Percentiles rank a stretch among this genome's conserved stretches.
These are phyloP conservation scores for Musa beccarii DNA, from an alignment of 176 grass and related monocot species.

Conservation along the genomic window DNA sequence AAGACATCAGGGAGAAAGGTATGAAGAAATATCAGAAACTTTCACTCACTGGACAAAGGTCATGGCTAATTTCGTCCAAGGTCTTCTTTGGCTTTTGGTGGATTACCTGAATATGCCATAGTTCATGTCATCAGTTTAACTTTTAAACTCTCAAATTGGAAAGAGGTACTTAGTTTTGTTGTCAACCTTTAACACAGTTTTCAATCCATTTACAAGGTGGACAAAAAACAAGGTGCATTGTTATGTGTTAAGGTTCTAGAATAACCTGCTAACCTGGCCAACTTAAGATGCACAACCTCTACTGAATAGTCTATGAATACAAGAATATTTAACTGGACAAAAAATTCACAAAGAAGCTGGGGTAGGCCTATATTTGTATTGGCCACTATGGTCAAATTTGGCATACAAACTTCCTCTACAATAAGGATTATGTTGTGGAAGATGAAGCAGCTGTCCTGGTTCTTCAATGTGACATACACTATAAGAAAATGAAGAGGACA, in stretches of 20 bases:
- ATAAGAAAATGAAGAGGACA: constrained; percentile 27
- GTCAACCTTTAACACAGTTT: constrained; percentile 12
- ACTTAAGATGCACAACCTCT: neutral
- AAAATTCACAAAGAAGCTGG: neutral
- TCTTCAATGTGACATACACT: constrained; percentile 27
- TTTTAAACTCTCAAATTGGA: neutral
- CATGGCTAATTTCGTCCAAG: constrained; percentile 92
- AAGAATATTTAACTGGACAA: neutral
- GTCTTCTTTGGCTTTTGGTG: too few relatives aligned
- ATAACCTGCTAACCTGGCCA: too few relatives aligned
- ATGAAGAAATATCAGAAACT: neutral
- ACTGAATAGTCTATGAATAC: neutral
- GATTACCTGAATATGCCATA: constrained; percentile 9
- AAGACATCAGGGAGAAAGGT: neutral
- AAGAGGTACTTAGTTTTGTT: neutral
- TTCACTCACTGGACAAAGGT: constrained; percentile 58
- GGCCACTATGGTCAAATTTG: too few relatives aligned
- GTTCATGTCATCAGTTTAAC: constrained; percentile 4
- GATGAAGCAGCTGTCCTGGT: neutral
- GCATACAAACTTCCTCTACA: too few relatives aligned
- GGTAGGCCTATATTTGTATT: neutral
- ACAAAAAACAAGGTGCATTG: too few relatives aligned
- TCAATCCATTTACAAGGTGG: too few relatives aligned
- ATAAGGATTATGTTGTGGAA: neutral
- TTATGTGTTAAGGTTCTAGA: too few relatives aligned